phyloP scores from a whole-genome alignment of 2,329 filamentous ascomycete species.

The Microascus cirrosus region DNA sequence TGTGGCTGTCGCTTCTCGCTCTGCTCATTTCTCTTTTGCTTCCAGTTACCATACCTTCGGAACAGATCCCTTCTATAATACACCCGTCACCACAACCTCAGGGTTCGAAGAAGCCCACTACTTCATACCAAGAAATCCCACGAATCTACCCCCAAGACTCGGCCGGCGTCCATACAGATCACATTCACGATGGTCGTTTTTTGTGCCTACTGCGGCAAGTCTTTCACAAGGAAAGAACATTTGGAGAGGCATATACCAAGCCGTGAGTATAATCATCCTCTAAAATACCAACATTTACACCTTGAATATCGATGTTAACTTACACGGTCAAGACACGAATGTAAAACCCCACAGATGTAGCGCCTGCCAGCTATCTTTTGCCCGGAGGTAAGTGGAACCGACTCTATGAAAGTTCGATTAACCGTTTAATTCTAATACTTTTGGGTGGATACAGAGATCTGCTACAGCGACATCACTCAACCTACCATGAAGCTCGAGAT shows the following conservation, averaged over 20 bases:
- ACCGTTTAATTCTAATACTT: background rate
- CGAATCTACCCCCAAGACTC: background rate
- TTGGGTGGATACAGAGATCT: slow-evolving; percentile 28
- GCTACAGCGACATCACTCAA: slow-evolving; percentile 36
- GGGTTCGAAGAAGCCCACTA: no score
- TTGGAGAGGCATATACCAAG: slow-evolving; percentile 42
- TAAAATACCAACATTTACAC: background rate
- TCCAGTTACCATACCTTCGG: no score
- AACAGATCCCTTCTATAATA: no score
- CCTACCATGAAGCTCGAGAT: slow-evolving; percentile 38
- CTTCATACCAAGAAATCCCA: no score
- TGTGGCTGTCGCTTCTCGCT: background rate
- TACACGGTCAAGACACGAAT: slow-evolving; percentile 32
- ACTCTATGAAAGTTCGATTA: background rate
- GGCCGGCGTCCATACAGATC: background rate
- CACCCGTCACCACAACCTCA: no score
- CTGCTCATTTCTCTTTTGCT: background rate
- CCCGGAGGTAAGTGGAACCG: slow-evolving; percentile 27
- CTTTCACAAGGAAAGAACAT: slow-evolving; percentile 44
- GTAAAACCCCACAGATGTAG: slow-evolving; percentile 41
- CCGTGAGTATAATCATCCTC: slow-evolving; percentile 25
- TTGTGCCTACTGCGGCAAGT: slow-evolving; percentile 43
- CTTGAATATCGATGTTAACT: background rate
- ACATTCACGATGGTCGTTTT: slow-evolving; percentile 24
- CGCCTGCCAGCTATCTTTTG: slow-evolving; percentile 36